Evolutionary conservation across 352 stramenopile genomes (phyloP).

Genomic region (Globisporangium paddicum): DNA sequence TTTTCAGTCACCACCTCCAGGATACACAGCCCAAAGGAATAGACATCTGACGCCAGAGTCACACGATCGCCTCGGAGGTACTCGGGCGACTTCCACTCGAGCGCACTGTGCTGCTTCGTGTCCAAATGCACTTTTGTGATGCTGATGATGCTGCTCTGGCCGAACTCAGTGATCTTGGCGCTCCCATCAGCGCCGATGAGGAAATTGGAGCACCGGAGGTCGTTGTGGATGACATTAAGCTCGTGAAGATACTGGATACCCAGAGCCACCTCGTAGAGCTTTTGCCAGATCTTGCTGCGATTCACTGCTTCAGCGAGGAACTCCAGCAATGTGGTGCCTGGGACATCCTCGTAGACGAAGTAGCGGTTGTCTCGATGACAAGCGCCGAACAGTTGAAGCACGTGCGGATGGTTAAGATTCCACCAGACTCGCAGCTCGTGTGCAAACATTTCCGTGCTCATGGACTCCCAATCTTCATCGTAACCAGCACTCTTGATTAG

Average conservation of each 20-base stretch:
- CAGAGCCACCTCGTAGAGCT: conserved; percentile 16
- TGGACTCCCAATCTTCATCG: background rate
- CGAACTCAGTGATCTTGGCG: conserved; percentile 22
- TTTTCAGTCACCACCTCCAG: conserved; percentile 11
- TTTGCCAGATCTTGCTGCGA: conserved; percentile 9
- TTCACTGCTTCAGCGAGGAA: conserved; percentile 85
- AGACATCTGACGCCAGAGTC: conserved; percentile 3
- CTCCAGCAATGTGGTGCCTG: background rate
- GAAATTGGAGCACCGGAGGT: conserved; percentile 21
- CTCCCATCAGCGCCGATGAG: conserved; percentile 16
- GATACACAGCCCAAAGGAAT: conserved; percentile 15
- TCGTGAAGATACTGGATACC: conserved; percentile 20
- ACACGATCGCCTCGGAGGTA: background rate
- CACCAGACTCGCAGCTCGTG: conserved; percentile 7
- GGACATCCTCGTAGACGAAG: conserved; percentile 5
- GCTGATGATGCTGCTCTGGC: background rate
- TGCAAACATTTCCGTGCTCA: background rate
- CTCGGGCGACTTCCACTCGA: conserved; percentile 1
- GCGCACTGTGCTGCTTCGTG: background rate
- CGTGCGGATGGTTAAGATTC: conserved; percentile 6
- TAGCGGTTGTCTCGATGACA: background rate
- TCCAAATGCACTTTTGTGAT: background rate
- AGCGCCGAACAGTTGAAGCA: conserved; percentile 2
- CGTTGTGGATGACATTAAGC: conserved; percentile 15
- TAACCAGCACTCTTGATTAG: conserved; percentile 3